These are phyloP conservation scores for Kwoniella pini DNA, from an alignment of 768 basidiomycete genomes.

Conservation along the genomic window DNA sequence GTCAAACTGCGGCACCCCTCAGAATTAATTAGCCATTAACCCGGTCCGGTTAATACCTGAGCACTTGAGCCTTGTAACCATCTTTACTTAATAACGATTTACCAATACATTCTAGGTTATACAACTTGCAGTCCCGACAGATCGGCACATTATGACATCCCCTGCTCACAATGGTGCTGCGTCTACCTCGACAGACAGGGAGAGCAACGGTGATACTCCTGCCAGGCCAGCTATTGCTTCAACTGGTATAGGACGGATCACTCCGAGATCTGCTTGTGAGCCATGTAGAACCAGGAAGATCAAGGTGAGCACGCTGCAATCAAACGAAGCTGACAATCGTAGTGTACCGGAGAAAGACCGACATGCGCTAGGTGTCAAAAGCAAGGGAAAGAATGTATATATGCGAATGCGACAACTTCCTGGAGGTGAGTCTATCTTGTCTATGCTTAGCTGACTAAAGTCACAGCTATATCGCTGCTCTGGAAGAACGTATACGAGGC, in stretches of 20 bases:
- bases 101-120: no score
- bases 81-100: no score
- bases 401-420: conserved; percentile 4
- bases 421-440: not conserved
- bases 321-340: no score
- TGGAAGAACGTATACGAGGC: conserved; percentile 2
- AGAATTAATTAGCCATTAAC: no score
- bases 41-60: no score
- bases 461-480: conserved; percentile 2
- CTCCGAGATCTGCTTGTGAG: conserved; percentile 14
- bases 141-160: not conserved
- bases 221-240: not conserved
- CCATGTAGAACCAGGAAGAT: conserved; percentile 19
- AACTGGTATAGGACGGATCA: conserved; percentile 9
- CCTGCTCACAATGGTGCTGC: not conserved
- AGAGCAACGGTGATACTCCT: not conserved
- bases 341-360: conserved; percentile 22
- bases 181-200: no score
- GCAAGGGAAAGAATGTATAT: conserved; percentile 13
- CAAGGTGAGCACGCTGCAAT: conserved; percentile 5
- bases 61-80: no score
- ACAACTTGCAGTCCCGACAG: no score
- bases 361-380: conserved; percentile 14
- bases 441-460: not conserved
- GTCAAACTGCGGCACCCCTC: no score